Conservation (phyloP, 768 basidiomycete genomes). For the Cystofilobasidium macerans region DNA sequence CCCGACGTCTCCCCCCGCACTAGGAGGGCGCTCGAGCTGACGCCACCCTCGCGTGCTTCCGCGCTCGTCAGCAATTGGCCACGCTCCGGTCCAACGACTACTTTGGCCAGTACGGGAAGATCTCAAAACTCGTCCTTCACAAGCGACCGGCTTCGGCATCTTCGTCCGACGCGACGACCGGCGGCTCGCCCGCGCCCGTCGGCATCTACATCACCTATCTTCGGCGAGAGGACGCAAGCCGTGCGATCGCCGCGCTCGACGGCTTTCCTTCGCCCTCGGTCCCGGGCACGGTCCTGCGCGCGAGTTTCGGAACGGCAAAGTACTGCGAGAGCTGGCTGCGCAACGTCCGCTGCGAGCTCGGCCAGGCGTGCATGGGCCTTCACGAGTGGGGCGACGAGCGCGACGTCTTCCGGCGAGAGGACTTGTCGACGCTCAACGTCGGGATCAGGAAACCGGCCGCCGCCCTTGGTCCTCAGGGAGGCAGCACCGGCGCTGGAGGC, state of each 20-base stretch:
- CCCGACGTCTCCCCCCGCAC: too few relatives aligned
- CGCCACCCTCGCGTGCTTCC: slow-evolving; percentile 9
- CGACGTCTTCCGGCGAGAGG: slow-evolving; percentile 94
- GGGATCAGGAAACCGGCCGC: not conserved
- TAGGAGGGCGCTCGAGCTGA: too few relatives aligned
- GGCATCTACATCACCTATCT: slow-evolving; percentile 97
- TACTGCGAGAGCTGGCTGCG: slow-evolving; percentile 95
- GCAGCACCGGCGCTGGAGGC: too few relatives aligned
- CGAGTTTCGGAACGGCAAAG: slow-evolving; percentile 90
- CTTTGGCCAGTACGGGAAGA: slow-evolving; percentile 98
- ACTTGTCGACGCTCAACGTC: slow-evolving; percentile 65
- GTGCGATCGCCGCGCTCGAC: slow-evolving; percentile 85
- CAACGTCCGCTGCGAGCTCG: slow-evolving; percentile 68
- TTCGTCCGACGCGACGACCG: slow-evolving; percentile 41
- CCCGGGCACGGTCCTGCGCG: slow-evolving; percentile 76
- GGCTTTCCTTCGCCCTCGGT: slow-evolving; percentile 83
- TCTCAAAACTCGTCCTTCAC: slow-evolving; percentile 82
- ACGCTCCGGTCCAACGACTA: slow-evolving; percentile 89
- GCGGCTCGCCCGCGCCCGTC: slow-evolving; percentile 43
- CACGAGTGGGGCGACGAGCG: slow-evolving; percentile 99
- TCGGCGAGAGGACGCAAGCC: slow-evolving; percentile 83
- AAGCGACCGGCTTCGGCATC: slow-evolving; percentile 62
- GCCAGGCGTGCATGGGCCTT: slow-evolving; percentile 71
- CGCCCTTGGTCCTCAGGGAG: not conserved
- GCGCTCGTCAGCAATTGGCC: slow-evolving; percentile 44